phyloP scores from a whole-genome alignment of 176 grass and related monocot species.

The Phragmites australis region DNA sequence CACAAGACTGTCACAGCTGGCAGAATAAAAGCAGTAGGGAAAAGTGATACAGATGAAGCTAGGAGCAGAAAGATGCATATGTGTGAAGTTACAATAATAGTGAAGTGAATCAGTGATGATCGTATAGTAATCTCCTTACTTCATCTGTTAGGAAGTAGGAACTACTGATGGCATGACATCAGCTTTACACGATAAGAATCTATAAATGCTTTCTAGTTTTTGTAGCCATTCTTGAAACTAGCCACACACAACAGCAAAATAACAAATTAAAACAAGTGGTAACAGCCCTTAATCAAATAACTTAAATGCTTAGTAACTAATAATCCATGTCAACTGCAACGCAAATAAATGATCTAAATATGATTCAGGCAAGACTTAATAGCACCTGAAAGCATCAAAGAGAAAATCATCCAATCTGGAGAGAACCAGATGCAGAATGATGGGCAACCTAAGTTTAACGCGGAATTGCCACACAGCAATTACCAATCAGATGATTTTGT shows the following conservation, averaged over 20 bases:
- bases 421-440: slow-evolving; percentile 15
- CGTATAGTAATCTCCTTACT: neutral
- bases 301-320: neutral
- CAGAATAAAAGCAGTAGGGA: neutral
- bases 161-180: neutral
- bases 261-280: neutral
- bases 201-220: neutral
- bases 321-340: neutral
- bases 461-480: neutral
- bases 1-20: neutral
- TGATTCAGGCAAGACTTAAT: neutral
- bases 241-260: neutral
- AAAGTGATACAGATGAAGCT: neutral
- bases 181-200: neutral
- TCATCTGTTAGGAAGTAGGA: neutral
- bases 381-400: neutral
- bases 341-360: slow-evolving; percentile 9
- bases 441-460: neutral
- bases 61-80: neutral
- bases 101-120: neutral
- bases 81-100: neutral
- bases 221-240: slow-evolving; percentile 22
- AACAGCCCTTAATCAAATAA: neutral
- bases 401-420: neutral
- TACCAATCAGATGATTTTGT: neutral